Percentiles rank a stretch among this genome's conserved stretches.
phyloP scores from a whole-genome alignment of 495 filamentous ascomycete genomes.

The Penicillium dipodomyicola region DNA sequence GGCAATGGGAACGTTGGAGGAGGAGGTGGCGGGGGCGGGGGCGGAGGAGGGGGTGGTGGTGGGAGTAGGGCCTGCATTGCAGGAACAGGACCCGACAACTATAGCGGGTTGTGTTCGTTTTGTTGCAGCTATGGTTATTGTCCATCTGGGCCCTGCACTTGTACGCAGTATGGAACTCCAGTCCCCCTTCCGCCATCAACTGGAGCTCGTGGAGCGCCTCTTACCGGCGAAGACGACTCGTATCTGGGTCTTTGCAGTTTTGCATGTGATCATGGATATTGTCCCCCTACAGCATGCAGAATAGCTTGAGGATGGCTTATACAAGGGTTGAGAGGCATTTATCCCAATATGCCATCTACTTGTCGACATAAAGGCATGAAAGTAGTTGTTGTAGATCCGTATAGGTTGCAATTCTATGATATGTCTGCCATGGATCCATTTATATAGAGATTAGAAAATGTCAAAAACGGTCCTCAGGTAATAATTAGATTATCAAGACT shows the following conservation, averaged over 20 bases:
- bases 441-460: too few species aligned
- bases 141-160: slow-evolving; percentile 39
- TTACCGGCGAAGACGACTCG: slow-evolving; percentile 30
- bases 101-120: slow-evolving; percentile 42
- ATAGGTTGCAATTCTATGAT: neutral
- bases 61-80: slow-evolving; percentile 26
- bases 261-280: slow-evolving; percentile 42
- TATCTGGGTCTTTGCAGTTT: slow-evolving; percentile 46
- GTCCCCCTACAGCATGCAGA: slow-evolving; percentile 40
- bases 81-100: slow-evolving; percentile 42
- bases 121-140: slow-evolving; percentile 43
- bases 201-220: slow-evolving; percentile 29
- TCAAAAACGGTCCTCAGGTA: neutral
- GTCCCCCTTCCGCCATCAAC: slow-evolving; percentile 26
- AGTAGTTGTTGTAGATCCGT: neutral
- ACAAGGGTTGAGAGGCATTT: neutral
- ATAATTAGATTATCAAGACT: neutral
- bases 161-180: slow-evolving; percentile 32
- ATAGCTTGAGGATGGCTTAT: neutral
- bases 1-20: slow-evolving; percentile 1
- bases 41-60: slow-evolving; percentile 4
- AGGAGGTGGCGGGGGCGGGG: neutral
- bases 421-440: neutral
- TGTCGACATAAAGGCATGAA: neutral
- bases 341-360: neutral